Conservation (phyloP, 768 basidiomycete species). For the Boletus eberwhitei region DNA sequence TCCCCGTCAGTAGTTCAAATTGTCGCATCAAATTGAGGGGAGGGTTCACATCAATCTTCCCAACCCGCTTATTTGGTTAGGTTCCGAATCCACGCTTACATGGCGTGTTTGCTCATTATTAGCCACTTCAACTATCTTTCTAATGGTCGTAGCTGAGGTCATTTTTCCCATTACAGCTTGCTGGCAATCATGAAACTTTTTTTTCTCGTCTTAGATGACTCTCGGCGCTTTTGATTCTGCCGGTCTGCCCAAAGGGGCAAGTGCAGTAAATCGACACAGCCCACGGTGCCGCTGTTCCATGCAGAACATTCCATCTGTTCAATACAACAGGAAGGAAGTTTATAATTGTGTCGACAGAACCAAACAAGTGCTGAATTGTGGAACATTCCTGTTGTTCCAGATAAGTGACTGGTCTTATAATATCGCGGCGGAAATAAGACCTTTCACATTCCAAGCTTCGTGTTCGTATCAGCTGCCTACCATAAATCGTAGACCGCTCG, state of each 20-base stretch:
- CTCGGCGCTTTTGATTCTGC: not conserved
- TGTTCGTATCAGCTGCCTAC: not conserved
- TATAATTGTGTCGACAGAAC: slow-evolving; percentile 22
- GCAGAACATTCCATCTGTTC: slow-evolving; percentile 24
- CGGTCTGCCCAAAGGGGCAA: slow-evolving; percentile 12
- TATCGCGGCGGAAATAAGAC: slow-evolving; percentile 15
- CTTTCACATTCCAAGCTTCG: not conserved
- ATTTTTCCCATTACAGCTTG: not conserved
- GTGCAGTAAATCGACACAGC: slow-evolving; percentile 19
- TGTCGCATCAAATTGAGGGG: not conserved
- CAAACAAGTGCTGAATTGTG: slow-evolving; percentile 14
- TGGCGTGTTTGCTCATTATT: slow-evolving; percentile 11
- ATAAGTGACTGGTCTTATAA: not conserved
- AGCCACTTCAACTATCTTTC: not conserved
- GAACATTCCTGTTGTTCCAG: slow-evolving; percentile 5
- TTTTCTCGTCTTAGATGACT: not conserved
- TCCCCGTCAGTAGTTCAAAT: not conserved
- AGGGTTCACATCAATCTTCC: slow-evolving; percentile 2
- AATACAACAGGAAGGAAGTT: not conserved
- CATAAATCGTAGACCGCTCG: not conserved
- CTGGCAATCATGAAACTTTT: not conserved
- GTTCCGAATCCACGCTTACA: slow-evolving; percentile 12
- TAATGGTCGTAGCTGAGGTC: not conserved
- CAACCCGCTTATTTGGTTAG: not conserved
- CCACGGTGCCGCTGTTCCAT: slow-evolving; percentile 13